Evolutionary conservation across 2,329 filamentous ascomycete genomes (phyloP).

Genomic region (Ophiocordyceps camponoti-leonardi): DNA sequence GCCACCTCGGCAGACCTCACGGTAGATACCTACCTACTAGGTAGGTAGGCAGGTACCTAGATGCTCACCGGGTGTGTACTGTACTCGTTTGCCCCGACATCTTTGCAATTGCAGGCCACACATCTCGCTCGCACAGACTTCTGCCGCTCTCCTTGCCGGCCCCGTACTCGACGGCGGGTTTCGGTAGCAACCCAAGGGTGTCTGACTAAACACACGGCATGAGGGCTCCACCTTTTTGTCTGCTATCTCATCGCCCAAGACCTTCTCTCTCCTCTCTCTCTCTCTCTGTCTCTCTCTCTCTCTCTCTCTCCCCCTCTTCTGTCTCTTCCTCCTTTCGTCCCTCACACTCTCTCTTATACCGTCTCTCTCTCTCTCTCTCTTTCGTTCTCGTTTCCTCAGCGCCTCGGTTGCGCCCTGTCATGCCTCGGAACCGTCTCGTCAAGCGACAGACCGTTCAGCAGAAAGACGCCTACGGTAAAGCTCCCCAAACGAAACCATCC

Average conservation of each 20-base stretch:
- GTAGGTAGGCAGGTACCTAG: too few relatives aligned
- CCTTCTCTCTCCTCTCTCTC: background rate
- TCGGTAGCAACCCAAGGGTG: background rate
- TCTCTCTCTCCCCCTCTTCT: background rate
- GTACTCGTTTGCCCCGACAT: too few relatives aligned
- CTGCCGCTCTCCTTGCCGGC: background rate
- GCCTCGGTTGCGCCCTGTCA: background rate
- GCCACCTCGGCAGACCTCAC: too few relatives aligned
- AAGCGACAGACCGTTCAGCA: background rate
- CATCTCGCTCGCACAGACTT: too few relatives aligned
- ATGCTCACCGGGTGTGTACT: too few relatives aligned
- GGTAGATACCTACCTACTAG: too few relatives aligned
- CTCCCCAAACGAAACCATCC: background rate
- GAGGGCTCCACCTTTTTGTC: background rate
- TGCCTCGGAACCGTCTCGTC: background rate
- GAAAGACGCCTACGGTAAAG: background rate
- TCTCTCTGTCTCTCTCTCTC: background rate
- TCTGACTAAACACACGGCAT: background rate
- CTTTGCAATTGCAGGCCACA: too few relatives aligned
- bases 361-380: background rate
- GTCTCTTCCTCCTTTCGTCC: background rate
- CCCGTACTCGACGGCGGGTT: background rate
- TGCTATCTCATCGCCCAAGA: background rate
- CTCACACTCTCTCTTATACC: too few relatives aligned
- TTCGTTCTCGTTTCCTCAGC: background rate